These are phyloP conservation scores for Penicillium thymicola DNA, from an alignment of 2,329 filamentous ascomycete species.

Conservation along the genomic window DNA sequence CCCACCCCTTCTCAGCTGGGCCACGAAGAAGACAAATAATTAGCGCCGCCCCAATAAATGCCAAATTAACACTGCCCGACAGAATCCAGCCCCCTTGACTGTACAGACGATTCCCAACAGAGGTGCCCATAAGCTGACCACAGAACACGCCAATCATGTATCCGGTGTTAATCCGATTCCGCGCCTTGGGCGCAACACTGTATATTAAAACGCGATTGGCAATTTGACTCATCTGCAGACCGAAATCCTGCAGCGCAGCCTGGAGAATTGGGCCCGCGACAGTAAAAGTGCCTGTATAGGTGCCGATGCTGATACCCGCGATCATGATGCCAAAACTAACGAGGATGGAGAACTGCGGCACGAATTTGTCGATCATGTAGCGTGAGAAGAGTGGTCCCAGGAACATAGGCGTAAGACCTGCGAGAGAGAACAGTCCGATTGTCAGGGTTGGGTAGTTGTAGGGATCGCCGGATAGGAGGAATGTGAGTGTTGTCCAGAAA, in stretches of 20 bases:
- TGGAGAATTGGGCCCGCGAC: slow-evolving; percentile 71
- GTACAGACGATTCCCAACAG: slow-evolving; percentile 57
- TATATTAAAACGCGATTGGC: slow-evolving; percentile 67
- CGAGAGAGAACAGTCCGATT: slow-evolving; percentile 76
- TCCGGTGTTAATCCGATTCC: slow-evolving; percentile 75
- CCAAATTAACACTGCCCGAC: slow-evolving; percentile 57
- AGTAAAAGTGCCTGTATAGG: slow-evolving; percentile 62
- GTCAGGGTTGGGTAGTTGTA: slow-evolving; percentile 65
- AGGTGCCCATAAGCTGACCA: slow-evolving; percentile 70
- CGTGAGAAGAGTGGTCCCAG: slow-evolving; percentile 68
- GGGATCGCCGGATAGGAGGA: slow-evolving; percentile 67
- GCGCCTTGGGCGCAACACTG: slow-evolving; percentile 63
- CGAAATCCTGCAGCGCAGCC: slow-evolving; percentile 67
- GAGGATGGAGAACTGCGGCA: slow-evolving; percentile 65
- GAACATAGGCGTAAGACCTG: slow-evolving; percentile 68
- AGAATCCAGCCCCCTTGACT: slow-evolving; percentile 55
- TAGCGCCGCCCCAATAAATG: slow-evolving; percentile 51
- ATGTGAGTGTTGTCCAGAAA: slow-evolving; percentile 76
- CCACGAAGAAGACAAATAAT: slow-evolving; percentile 49
- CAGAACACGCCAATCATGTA: slow-evolving; percentile 76
- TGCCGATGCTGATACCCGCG: slow-evolving; percentile 63
- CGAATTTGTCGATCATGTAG: slow-evolving; percentile 66
- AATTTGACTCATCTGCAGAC: slow-evolving; percentile 69
- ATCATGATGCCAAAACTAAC: slow-evolving; percentile 59
- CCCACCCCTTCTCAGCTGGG: slow-evolving; percentile 57